Evolutionary conservation across 208 protist species (phyloP), one percentile per base, ranked within the genome.

Genomic region (Leishmania gerbilli): DNA sequence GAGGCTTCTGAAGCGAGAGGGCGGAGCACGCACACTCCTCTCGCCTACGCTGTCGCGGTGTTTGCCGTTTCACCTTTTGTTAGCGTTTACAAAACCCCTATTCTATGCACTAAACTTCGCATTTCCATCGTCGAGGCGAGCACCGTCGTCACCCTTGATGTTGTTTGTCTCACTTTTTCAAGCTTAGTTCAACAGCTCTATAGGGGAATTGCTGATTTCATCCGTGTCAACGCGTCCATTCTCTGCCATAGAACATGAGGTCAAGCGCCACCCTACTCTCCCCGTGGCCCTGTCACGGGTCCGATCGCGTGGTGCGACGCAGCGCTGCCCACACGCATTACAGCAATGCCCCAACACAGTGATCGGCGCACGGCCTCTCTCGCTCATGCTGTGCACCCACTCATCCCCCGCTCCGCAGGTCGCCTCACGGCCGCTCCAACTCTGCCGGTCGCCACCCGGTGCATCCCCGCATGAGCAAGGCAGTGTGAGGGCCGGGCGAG

Each of bases 151-250:
- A 11, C 1, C 45, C 0, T 27, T 75, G 6, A 40, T 17, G n/a
- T 75, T 64, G 53, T 74, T 83, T 31, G 21, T 78, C 34, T 71
- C 80, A 68, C 87, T 83, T 84, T 82, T 83, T 58, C 84, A 72
- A 87, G 45, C 55, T 45, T 49, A 13, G 11, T 11, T 69, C 34
- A 21, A n/a, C 34, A 62, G 56, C 24, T 24, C 56, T 31, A 2
- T 34, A 11, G 17, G 45, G 13, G 15, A 49, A 24, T 49, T 53
- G 47, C 19, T 67, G 31, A 53, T 21, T 31, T 21, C 24, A 11
- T 68, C 58, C 53, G 2, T 42, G 42, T 42, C 45, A 2, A 11
- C 68, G 34, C n/a, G 24, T n/a, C 56, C 13, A 31, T 15, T 62
- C 24, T 62, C 56, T 31, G 56, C 24, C 27, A 62, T 31, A 31